Conservation (phyloP, 176 grass and related monocot genomes). For the Eremochloa ophiuroides region DNA sequence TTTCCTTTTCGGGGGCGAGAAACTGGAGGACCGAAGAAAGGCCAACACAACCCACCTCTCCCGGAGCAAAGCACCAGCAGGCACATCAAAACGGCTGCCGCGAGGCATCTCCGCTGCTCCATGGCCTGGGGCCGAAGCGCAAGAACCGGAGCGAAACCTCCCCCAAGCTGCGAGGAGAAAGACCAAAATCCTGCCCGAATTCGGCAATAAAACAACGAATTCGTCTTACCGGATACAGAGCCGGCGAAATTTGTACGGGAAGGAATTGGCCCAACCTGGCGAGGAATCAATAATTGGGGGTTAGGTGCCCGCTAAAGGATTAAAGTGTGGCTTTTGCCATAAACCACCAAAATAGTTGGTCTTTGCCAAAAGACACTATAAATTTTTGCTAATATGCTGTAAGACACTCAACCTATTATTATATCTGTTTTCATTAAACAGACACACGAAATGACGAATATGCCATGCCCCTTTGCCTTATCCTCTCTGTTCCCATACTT, state of each 20-base stretch:
- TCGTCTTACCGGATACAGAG: background rate
- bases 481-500: too few relatives aligned
- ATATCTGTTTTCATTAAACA: too few relatives aligned
- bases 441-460: too few relatives aligned
- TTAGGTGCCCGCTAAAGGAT: background rate
- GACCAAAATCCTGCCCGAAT: background rate
- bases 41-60: slow-evolving; percentile 38
- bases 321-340: too few relatives aligned
- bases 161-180: background rate
- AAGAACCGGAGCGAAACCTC: background rate
- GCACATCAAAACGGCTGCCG: slow-evolving; percentile 32
- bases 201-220: background rate
- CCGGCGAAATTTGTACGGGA: background rate
- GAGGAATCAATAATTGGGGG: slow-evolving; percentile 1
- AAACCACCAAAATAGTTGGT: too few relatives aligned
- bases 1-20: too few relatives aligned
- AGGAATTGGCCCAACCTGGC: background rate
- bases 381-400: too few relatives aligned
- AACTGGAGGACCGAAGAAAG: background rate
- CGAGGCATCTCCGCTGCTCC: slow-evolving; percentile 41
- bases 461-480: too few relatives aligned
- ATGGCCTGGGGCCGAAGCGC: slow-evolving; percentile 6
- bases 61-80: slow-evolving; percentile 43
- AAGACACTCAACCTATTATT: too few relatives aligned
- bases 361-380: too few relatives aligned